Percentiles rank a stretch among this genome's conserved stretches.
Evolutionary conservation across 345 rosid genomes (phyloP).

Genomic region (Boechera stricta): DNA sequence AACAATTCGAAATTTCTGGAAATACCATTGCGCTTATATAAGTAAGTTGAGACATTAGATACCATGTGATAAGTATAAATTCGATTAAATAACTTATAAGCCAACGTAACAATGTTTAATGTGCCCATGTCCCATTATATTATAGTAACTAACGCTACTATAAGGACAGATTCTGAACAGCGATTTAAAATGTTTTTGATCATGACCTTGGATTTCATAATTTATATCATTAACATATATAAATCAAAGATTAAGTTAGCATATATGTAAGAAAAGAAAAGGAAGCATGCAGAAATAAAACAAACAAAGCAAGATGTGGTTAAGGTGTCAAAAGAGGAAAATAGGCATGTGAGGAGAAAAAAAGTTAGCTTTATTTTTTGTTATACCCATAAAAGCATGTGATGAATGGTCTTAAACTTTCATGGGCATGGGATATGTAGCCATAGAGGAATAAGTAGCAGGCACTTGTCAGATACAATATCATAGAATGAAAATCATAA

Average conservation of each 20-base stretch:
- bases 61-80: too few relatives aligned
- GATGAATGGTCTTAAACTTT: constrained; percentile 23
- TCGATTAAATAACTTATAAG: too few relatives aligned
- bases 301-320: constrained; percentile 8
- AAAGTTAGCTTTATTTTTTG: constrained; percentile 34
- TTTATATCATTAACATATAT: neutral
- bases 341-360: constrained; percentile 32
- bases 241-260: constrained; percentile 4
- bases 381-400: constrained; percentile 33
- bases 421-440: constrained; percentile 15
- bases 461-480: neutral
- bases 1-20: neutral
- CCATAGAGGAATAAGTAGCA: neutral
- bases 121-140: too few relatives aligned
- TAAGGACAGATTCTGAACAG: constrained; percentile 5
- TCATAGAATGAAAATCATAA: neutral
- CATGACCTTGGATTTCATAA: neutral
- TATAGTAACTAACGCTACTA: neutral
- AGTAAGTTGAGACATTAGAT: too few relatives aligned
- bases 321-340: constrained; percentile 34
- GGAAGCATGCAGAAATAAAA: neutral
- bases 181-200: neutral
- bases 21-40: neutral
- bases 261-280: neutral
- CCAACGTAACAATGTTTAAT: too few relatives aligned